Base-by-base conservation (phyloP, 176 grass and related monocot species). In the Carex littledalei region DNA sequence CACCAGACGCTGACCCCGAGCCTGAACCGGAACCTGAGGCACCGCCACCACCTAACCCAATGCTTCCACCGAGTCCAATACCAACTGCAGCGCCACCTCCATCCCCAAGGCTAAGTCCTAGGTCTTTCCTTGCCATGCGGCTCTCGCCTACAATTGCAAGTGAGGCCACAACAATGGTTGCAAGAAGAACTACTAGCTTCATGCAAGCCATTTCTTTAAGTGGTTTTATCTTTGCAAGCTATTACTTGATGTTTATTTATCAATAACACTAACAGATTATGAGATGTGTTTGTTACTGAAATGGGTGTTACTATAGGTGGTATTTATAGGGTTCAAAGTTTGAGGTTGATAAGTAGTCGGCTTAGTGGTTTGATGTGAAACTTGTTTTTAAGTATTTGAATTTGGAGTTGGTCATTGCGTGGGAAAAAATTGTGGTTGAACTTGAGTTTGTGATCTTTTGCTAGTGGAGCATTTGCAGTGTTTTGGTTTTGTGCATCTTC, bases 101-200 rank as follows among this genome's bases (percentile, higher is more conserved):
- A 3, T 60, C 74, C 6, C 91, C 91, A 3, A 94, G 76, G 67
- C 84, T 85, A 45, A 94, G 17, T 10, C 92, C 92, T 15, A 97
- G 88, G 85, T 88, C 91, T 84, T 92, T 94, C 56, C 90, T 69
- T 39, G 90, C 78, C 10, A 29, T 2, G 58, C 94, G 91, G 35
- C 85, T 65, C 69, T 89, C 90, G 0, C 76, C 65, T 15, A 71
- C 63, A 20, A 67, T 54, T 35, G 71, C 74, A 43, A 87, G 71
- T n/a, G 71, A 83, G 12, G 64, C 77, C 6, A 21, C 89, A 35
- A 72, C 58, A 39, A 82, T 29, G 49, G 45, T 8, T 11, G 81
- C 63, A 59, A 80, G 85, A 21, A 87, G 41, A 58, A 74, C 53
- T 56, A 76, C 37, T 13, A 15, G 37, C 84, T 86, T 93, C 69